These are phyloP conservation scores for Discostella pseudostelligera DNA, from an alignment of 108 stramenopile genomes.

Conservation along the genomic window DNA sequence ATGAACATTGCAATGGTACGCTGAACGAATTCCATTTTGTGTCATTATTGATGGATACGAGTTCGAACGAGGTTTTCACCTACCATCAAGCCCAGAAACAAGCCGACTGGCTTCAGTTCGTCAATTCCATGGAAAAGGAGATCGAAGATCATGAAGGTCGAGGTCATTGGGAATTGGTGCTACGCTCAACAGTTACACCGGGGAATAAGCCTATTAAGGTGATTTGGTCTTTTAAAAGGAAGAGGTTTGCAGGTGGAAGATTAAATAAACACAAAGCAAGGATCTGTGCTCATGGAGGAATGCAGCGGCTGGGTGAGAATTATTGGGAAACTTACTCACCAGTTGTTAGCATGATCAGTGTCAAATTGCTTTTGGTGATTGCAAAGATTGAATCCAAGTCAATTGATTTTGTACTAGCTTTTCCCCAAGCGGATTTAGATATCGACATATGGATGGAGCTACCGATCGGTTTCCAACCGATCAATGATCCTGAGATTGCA, in stretches of 20 bases:
- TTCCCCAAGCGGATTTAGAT: conserved; percentile 29
- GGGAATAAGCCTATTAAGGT: conserved; percentile 10
- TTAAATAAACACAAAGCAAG: conserved; percentile 37
- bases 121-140: too few relatives aligned
- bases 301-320: conserved; percentile 34
- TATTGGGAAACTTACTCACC: conserved; percentile 50
- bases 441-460: conserved; percentile 22
- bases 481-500: neutral
- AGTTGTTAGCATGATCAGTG: conserved; percentile 12
- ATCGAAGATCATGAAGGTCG: too few relatives aligned
- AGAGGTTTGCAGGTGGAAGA: conserved; percentile 6
- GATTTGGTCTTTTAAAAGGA: conserved; percentile 19
- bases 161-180: conserved; percentile 20
- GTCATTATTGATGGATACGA: too few relatives aligned
- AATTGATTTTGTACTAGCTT: conserved; percentile 18
- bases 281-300: conserved; percentile 28
- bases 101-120: too few relatives aligned
- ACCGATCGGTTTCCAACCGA: neutral
- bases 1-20: too few relatives aligned
- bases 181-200: conserved; percentile 7
- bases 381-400: conserved; percentile 5
- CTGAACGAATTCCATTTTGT: too few relatives aligned
- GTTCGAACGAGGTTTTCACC: neutral
- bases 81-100: conserved; percentile 20
- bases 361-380: neutral